These are phyloP conservation scores for Trapa bicornis DNA, from an alignment of 345 rosid genomes.

Conservation along the genomic window DNA sequence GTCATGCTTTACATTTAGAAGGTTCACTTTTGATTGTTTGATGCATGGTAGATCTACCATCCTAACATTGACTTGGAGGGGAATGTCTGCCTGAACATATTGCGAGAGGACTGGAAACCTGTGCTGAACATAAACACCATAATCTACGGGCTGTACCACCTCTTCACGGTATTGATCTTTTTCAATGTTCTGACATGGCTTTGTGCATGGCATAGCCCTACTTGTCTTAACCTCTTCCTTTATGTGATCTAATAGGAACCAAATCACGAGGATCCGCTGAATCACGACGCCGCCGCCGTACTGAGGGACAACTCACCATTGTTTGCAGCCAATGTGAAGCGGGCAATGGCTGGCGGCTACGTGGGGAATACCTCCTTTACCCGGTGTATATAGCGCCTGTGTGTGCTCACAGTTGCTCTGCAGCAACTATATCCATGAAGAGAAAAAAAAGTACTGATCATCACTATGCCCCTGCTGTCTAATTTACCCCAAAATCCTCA, in stretches of 20 bases:
- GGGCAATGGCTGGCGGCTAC: slow-evolving; percentile 72
- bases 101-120: slow-evolving; percentile 98
- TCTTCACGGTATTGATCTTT: slow-evolving; percentile 54
- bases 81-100: slow-evolving; percentile 83
- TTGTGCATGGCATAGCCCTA: background rate
- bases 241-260: slow-evolving; percentile 48
- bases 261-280: slow-evolving; percentile 85
- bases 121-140: slow-evolving; percentile 90
- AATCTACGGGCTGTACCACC: slow-evolving; percentile 81
- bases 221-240: background rate
- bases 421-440: too few relatives aligned
- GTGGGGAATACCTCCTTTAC: slow-evolving; percentile 63
- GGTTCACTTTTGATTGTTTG: background rate
- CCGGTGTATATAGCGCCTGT: slow-evolving; percentile 38
- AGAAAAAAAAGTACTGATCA: too few relatives aligned
- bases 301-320: slow-evolving; percentile 69
- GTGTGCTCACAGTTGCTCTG: background rate
- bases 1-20: background rate
- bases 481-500: too few relatives aligned
- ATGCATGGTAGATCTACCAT: slow-evolving; percentile 56
- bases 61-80: slow-evolving; percentile 99
- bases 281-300: slow-evolving; percentile 82
- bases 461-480: too few relatives aligned
- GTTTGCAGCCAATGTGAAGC: slow-evolving; percentile 58
- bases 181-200: background rate